Base-by-base conservation (phyloP, 345 rosid genomes). In the Boechera stricta region DNA sequence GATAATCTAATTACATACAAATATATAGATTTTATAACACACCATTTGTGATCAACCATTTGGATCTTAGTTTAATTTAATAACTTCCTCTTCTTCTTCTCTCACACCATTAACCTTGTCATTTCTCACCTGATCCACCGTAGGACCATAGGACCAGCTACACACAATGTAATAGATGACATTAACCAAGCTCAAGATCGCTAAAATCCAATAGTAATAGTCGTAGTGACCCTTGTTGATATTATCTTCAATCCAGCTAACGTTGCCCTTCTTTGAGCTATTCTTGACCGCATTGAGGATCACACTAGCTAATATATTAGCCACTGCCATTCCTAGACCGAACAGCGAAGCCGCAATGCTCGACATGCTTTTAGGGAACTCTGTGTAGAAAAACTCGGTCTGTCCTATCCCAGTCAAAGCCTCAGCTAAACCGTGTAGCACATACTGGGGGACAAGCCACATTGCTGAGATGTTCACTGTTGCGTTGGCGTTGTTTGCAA, bases 361-460 rank as follows among this genome's bases (percentile, higher is more conserved):
- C 2, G 97, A 87, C 97, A 93, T 91, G 65, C 84, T 83, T 76
- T 87, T 88, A 0, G 98, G 98, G 71, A 93, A 80, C 85, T 93
- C 95, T 0, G 86, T 75, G 35, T 93, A 91, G 82, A 78, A 93
- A 75, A 91, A 91, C 79, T 91, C 97, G 0, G 89, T 89, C 69
- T 88, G 97, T 35, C 88, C 97, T 41, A 93, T 88, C 6, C 84
- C 90, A 8, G 76, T 81, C 33, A 93, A 84, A n/a, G 95, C 97
- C 81, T 91, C 97, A 0, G 97, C 90, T 2, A 93, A 61, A 29
- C 97, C 98, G 15, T 75, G 76, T 66, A 93, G 29, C 60, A 81
- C 79, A 39, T 83, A 81, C 45, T 85, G 90, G 3, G 92, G 97
- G 26, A 87, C 85, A 1, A 91, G 87, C 95, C 98, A 91, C 89